Evolutionary conservation across 805 yeast genomes (phyloP).

Genomic region (Schizosaccharomyces octosporus): DNA sequence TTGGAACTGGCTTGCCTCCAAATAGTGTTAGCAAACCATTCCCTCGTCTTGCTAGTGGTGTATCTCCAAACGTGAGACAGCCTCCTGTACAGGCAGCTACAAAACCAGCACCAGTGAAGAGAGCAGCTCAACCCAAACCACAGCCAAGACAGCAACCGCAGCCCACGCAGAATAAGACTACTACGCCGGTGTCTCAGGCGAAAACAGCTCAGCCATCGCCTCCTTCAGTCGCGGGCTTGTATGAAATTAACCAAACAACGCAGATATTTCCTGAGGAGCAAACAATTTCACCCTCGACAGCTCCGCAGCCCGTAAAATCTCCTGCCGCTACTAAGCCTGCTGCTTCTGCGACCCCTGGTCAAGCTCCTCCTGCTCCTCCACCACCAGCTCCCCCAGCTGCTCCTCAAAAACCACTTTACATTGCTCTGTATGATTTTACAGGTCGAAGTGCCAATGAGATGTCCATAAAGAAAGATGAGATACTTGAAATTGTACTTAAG

Average conservation of each 20-base stretch:
- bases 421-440: constrained; percentile 68
- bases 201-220: no score
- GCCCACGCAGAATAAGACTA: background rate
- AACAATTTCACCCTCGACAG: background rate
- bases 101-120: background rate
- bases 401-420: constrained; percentile 39
- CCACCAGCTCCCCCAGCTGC: constrained; percentile 61
- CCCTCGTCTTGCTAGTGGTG: background rate
- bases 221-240: no score
- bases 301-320: constrained; percentile 2
- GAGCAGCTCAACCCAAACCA: no score
- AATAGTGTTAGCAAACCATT: constrained; percentile 36
- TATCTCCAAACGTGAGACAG: background rate
- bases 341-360: constrained; percentile 3
- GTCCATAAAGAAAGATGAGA: constrained; percentile 51
- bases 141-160: no score
- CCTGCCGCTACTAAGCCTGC: constrained; percentile 3
- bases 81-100: background rate
- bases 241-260: no score
- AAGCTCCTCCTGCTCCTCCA: constrained; percentile 21
- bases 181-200: background rate
- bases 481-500: constrained; percentile 44
- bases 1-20: constrained; percentile 55
- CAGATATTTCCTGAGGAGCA: no score
- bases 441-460: constrained; percentile 71